Percentiles rank a stretch among this genome's conserved stretches.
These are phyloP conservation scores for Macrophomina pseudophaseolina DNA, from an alignment of 2,329 filamentous ascomycete genomes.

Conservation along the genomic window DNA sequence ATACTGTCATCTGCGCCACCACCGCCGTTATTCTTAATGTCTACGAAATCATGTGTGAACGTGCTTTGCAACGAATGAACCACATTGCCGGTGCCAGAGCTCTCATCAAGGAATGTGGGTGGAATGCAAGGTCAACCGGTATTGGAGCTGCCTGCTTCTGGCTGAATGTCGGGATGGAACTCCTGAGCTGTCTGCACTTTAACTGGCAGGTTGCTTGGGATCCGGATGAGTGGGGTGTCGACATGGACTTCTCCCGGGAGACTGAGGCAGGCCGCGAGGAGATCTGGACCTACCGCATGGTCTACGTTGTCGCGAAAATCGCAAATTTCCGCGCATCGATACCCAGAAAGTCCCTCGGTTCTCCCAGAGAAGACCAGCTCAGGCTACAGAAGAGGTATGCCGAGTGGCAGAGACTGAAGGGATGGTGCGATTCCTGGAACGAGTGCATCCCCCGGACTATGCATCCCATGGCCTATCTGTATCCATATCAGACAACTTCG, in stretches of 20 bases:
- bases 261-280: conserved; percentile 72
- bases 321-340: conserved; percentile 80
- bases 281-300: conserved; percentile 83
- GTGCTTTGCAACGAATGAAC: conserved; percentile 79
- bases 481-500: conserved; percentile 67
- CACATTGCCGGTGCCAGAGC: conserved; percentile 86
- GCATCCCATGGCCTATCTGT: conserved; percentile 81
- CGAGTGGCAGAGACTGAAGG: conserved; percentile 81
- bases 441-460: conserved; percentile 79
- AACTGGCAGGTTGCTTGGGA: conserved; percentile 89
- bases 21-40: conserved; percentile 89
- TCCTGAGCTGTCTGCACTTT: conserved; percentile 85
- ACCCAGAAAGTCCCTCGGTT: conserved; percentile 64
- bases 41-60: conserved; percentile 90
- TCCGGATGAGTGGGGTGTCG: conserved; percentile 86
- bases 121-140: conserved; percentile 79
- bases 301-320: conserved; percentile 87
- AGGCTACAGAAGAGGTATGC: conserved; percentile 68
- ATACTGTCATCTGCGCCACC: conserved; percentile 82
- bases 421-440: conserved; percentile 84
- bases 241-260: conserved; percentile 71
- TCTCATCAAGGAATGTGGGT: conserved; percentile 86
- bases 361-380: conserved; percentile 64
- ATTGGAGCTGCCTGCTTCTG: conserved; percentile 91
- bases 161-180: conserved; percentile 88